Evolutionary conservation across 2,329 filamentous ascomycete species (phyloP), one percentile per base, ranked within the genome.

Genomic region (Rhexocercosporidium sp.): DNA sequence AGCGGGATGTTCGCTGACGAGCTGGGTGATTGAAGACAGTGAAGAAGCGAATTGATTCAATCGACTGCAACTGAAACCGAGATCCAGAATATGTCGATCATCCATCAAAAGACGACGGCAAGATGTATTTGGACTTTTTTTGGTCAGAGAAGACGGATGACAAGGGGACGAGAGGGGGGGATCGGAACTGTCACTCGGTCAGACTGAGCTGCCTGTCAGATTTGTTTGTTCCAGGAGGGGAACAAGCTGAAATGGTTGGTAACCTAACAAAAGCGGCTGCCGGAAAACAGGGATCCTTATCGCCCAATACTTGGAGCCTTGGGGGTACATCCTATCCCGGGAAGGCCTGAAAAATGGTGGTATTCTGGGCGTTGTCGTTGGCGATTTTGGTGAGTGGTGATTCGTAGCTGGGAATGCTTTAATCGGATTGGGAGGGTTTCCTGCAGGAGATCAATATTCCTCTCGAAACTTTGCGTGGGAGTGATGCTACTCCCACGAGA

Each of bases 231-330:
- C 54, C 54, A 41, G 54, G 31, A 22, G 29, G 31, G 29, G 16
- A 44, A 34, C 12, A 14, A n/a, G 39, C 25, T 60, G 57, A 60
- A n/a, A n/a, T 27, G 37, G 14, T 39, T 16, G 53, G 53, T 39
- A 57, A 18, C 51, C 54, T 25, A 6, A 46, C 39, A 59, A 47
- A 20, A 29, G 25, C 16, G 16, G 29, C 7, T 22, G 44, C n/a
- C 8, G 14, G 22, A 25, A n/a, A 46, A 47, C 57, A 60, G 57
- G 57, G 57, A 18, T 60, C 57, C 57, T 46, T 31, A 31, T 44
- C 37, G 57, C 57, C 20, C 31, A 60, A 60, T 60, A 60, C 57
- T 60, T 60, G 39, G 39, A 18, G 29, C 34, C 14, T 59, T 27
- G 56, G 56, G 16, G 53, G 12, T 12, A 3, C 37, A 46, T 47